Evolutionary conservation across 78 protist species (phyloP), one percentile per base, ranked within the genome.

Genomic region (Planoprotostelium fungivorum): DNA sequence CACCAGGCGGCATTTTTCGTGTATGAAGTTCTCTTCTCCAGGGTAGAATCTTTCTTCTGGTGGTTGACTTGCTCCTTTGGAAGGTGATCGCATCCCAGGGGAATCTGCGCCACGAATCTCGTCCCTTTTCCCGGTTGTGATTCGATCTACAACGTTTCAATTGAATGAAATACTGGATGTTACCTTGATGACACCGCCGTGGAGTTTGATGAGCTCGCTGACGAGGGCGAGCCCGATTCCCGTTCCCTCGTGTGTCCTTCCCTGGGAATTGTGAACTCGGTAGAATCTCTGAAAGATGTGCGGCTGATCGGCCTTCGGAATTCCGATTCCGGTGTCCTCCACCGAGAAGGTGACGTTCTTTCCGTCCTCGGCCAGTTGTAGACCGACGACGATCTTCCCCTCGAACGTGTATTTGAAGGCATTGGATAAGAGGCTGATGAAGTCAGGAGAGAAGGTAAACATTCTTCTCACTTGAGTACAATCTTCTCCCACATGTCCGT

Each of bases 221-320:
- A 90, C 92, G 84, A 93, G 89, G 28, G 90, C 84, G 1, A 93
- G 89, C 34, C 95, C 95, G 84, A 93, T 85, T 35, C 95, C 95
- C 35, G 95, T 89, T 0, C 95, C 95, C 38, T 92, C 95, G 87
- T 90, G 92, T 36, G 87, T 90, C 36, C 95, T 29, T 0, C 91
- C 73, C 0, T 36, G 38, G 0, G 89, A 86, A 0, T 91, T 90
- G 84, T 88, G 92, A 28, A 93, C 91, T 1, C 91, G 90, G 38
- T 92, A 34, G 84, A 93, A 93, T 1, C 95, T 38, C 37, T 93
- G 93, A 85, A 93, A 93, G n/a, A 93, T 85, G 35, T 51, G 73
- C 31, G 73, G 73, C 73, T 51, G 73, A 51, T 51, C 73, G 31
- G 73, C 73, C 73, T 51, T 51, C 73, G 73, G 73, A 25, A 51